Conservation (phyloP, 345 rosid species). For the Lagerstroemia speciosa region DNA sequence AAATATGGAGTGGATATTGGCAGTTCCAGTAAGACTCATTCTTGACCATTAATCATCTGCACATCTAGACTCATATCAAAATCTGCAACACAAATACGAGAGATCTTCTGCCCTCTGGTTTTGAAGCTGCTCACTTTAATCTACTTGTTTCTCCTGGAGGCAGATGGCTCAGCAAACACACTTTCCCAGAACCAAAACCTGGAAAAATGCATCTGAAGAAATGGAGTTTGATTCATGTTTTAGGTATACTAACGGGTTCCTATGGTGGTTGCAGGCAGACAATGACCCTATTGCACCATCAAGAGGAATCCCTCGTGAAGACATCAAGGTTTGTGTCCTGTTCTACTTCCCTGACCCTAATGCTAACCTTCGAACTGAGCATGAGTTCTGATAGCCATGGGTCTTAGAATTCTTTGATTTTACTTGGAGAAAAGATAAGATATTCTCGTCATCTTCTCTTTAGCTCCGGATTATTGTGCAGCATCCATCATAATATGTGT, state of each 20-base stretch:
- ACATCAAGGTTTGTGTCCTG: conserved; percentile 48
- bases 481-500: background rate
- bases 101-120: background rate
- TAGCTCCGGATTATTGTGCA: background rate
- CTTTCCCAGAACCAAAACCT: background rate
- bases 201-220: background rate
- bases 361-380: background rate
- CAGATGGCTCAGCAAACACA: background rate
- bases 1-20: background rate
- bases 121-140: background rate
- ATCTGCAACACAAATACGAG: background rate
- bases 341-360: background rate
- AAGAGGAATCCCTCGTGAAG: conserved; percentile 76
- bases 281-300: conserved; percentile 92
- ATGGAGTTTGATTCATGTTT: background rate
- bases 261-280: conserved; percentile 52
- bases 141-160: background rate
- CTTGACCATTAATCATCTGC: background rate
- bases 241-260: background rate
- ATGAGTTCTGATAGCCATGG: background rate
- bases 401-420: background rate
- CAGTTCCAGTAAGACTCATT: background rate
- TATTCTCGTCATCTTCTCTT: background rate
- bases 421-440: background rate
- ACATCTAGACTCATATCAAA: background rate